Evolutionary conservation across 768 basidiomycete species (phyloP), one percentile per base, ranked within the genome.

Genomic region (Holtermanniella nyarrowii): DNA sequence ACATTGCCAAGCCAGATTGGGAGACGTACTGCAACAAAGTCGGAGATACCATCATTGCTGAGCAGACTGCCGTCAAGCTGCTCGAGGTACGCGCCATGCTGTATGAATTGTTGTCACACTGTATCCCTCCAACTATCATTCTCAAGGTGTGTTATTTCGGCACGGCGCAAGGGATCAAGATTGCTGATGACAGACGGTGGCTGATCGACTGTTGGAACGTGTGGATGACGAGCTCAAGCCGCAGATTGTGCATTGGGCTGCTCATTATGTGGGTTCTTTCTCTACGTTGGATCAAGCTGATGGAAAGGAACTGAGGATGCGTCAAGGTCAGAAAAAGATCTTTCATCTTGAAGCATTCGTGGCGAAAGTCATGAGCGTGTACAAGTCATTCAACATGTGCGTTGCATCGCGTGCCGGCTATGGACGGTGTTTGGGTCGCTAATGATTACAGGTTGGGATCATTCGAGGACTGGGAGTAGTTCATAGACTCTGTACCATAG

Each of bases 1-100:
- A 79, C 26, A 88, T 93, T 51, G 88, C 90, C 13, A 90, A 96
- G 72, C 90, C 95, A n/a, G 95, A 99, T 66, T 99, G 95, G 95
- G 95, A 99, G 71, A 86, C 85, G 11, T 99, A 95, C 68, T 95
- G 91, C 60, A 77, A 83, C 59, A 88, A 89, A 68, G 83, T 96
- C 11, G 90, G 85, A 13, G 88, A 91, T 69, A 74, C 86, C 63
- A 90, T 99, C 56, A 75, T 96, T 16, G 77, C 80, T 55, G 88
- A 95, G 62, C 95, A 99, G 73, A 81, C 82, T 24, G 89, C 95
- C 18, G 80, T 83, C 49, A 80, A 82, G 52, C 82, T 97, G 45
- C 84, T 95, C 80, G 87, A 89, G 71, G 86, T 99, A 16, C 80
- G 95, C 53, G 78, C 80, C 31, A 96, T 91, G 74, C 78, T 96